Percentiles rank a stretch among this genome's conserved stretches.
These are phyloP conservation scores for Russula griseocarnosa DNA, from an alignment of 768 basidiomycete genomes.

Conservation along the genomic window DNA sequence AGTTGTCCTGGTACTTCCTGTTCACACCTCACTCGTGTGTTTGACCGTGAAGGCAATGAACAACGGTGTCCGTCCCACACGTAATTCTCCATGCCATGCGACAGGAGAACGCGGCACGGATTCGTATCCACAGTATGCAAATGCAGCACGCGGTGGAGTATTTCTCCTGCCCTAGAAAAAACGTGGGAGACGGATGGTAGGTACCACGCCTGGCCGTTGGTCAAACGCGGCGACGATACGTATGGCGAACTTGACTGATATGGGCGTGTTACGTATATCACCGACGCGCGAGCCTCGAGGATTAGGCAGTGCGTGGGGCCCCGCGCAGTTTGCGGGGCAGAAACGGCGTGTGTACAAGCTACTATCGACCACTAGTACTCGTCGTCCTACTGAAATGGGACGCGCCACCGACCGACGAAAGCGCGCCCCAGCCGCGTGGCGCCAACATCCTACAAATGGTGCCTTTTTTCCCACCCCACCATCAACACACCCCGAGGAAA, in stretches of 20 bases:
- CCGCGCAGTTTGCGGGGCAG: slow-evolving; percentile 15
- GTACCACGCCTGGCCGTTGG: not conserved
- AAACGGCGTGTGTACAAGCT: slow-evolving; percentile 2
- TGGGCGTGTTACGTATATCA: slow-evolving; percentile 20
- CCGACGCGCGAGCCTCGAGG: slow-evolving; percentile 21
- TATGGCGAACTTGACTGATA: slow-evolving; percentile 9
- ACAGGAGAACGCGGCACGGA: slow-evolving; percentile 1
- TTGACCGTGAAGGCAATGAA: slow-evolving; percentile 24
- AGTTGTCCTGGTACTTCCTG: slow-evolving; percentile 23
- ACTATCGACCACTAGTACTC: not conserved
- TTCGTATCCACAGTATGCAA: slow-evolving; percentile 10
- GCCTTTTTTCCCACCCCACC: slow-evolving; percentile 18
- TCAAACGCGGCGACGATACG: slow-evolving; percentile 9
- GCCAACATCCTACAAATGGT: not conserved
- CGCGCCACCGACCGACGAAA: not conserved
- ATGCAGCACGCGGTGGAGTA: not conserved
- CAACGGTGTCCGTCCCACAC: slow-evolving; percentile 18
- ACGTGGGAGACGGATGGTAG: slow-evolving; percentile 21
- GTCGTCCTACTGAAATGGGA: not conserved
- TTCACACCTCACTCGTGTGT: slow-evolving; percentile 12
- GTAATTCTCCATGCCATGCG: slow-evolving; percentile 13
- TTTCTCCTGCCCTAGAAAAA: slow-evolving; percentile 5
- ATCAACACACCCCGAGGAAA: not conserved
- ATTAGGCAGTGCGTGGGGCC: slow-evolving; percentile 20
- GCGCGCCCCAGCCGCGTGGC: slow-evolving; percentile 23